phyloP scores from a whole-genome alignment of 2,329 filamentous ascomycete genomes.

The Pseudogymnoascus sp. region DNA sequence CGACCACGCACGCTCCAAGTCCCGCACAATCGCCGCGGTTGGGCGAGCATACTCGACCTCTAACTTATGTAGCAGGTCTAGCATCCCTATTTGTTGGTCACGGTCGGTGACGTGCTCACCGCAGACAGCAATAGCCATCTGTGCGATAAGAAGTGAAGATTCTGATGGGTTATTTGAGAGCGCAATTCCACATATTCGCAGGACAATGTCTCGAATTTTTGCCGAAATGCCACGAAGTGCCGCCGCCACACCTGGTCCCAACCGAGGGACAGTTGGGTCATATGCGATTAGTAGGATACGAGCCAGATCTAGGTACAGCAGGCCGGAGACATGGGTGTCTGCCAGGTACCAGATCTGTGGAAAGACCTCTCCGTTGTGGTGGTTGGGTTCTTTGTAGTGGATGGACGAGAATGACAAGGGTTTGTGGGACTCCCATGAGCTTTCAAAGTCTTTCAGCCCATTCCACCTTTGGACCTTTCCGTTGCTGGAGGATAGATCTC shows the following conservation, averaged over 20 bases:
- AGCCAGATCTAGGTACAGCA: not conserved
- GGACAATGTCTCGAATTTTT: not conserved
- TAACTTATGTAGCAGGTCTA: not conserved
- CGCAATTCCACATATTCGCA: not conserved
- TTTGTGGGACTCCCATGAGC: not conserved
- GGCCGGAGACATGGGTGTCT: not conserved
- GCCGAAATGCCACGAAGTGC: not conserved
- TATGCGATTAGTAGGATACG: not conserved
- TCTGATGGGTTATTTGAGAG: not conserved
- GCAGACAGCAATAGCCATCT: not conserved
- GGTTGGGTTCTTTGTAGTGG: not conserved
- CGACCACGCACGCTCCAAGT: not conserved
- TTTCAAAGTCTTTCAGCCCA: not conserved
- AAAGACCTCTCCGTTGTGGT: not conserved
- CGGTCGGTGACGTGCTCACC: not conserved
- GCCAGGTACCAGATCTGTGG: not conserved
- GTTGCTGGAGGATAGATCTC: not conserved
- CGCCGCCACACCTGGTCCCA: not conserved
- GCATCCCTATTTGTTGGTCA: not conserved
- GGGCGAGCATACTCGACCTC: not conserved
- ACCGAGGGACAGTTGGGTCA: not conserved
- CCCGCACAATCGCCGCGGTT: not conserved
- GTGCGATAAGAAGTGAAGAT: not conserved
- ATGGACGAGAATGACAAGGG: not conserved
- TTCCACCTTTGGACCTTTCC: not conserved